Evolutionary conservation across 2,329 filamentous ascomycete genomes (phyloP).

Genomic region (Fusarium sp.): DNA sequence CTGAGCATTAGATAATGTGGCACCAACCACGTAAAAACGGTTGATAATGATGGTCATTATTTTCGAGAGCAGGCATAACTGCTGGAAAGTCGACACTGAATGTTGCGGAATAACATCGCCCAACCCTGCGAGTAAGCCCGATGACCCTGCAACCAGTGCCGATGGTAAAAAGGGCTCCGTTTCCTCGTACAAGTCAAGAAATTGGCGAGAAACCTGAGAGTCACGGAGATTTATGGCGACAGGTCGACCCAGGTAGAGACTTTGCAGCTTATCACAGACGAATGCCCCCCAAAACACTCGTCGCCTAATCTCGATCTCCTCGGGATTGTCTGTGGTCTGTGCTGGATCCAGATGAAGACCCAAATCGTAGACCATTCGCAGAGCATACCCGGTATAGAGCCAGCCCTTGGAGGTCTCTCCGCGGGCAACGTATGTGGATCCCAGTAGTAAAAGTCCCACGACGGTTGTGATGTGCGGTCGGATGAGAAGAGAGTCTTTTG

Average conservation of each 20-base stretch:
- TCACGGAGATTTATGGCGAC: conserved; percentile 10
- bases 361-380: conserved; percentile 24
- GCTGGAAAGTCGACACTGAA: conserved; percentile 23
- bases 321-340: conserved; percentile 1
- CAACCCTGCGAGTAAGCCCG: neutral
- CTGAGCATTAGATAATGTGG: conserved; percentile 17
- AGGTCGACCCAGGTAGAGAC: conserved; percentile 17
- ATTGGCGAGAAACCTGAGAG: conserved; percentile 13
- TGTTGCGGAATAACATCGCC: neutral
- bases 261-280: conserved; percentile 61
- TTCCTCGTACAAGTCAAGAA: conserved; percentile 22
- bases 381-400: conserved; percentile 9
- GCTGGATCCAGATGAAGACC: conserved; percentile 9
- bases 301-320: conserved; percentile 19
- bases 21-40: conserved; percentile 17
- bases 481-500: neutral
- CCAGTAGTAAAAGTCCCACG: conserved; percentile 7
- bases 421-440: conserved; percentile 19
- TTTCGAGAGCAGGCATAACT: conserved; percentile 14
- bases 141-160: too few relatives aligned
- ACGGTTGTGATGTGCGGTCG: conserved; percentile 17
- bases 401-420: conserved; percentile 27
- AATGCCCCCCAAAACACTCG: conserved; percentile 16
- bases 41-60: conserved; percentile 27
- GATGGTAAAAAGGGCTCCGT: conserved; percentile 3